phyloP scores from a whole-genome alignment of 140 eudicot genomes.

The Bidens hawaiensis region DNA sequence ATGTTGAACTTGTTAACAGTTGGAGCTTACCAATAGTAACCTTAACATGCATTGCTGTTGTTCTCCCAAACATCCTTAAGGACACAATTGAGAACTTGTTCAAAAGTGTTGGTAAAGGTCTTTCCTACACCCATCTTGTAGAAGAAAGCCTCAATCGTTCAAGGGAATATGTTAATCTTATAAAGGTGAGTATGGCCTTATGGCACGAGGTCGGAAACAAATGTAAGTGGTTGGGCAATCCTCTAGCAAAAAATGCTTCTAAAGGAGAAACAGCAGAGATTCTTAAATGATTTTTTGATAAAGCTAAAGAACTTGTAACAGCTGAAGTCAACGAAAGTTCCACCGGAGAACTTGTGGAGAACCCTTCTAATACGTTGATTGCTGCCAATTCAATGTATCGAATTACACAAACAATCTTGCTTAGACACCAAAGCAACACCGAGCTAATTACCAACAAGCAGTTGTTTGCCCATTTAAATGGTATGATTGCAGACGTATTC shows the following conservation, averaged over 20 bases:
- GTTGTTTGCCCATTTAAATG: background rate
- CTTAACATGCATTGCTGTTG: constrained; percentile 18
- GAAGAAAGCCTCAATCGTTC: constrained; percentile 15
- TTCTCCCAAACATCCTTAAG: constrained; percentile 19
- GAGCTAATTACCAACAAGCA: background rate
- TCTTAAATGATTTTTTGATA: constrained; percentile 13
- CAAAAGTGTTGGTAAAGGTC: constrained; percentile 21
- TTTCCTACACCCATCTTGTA: constrained; percentile 1
- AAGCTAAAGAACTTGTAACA: constrained; percentile 10
- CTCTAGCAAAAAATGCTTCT: background rate
- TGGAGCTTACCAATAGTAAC: constrained; percentile 31
- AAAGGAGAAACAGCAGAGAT: constrained; percentile 22
- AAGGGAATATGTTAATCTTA: constrained; percentile 3
- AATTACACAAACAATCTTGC: constrained; percentile 8
- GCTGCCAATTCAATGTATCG: constrained; percentile 26
- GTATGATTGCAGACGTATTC: constrained; percentile 24
- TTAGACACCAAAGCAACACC: background rate
- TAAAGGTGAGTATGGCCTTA: background rate
- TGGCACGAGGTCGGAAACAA: constrained; percentile 17
- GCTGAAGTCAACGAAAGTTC: background rate
- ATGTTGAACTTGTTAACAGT: constrained; percentile 7
- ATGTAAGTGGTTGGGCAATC: constrained; percentile 10
- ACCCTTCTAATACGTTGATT: background rate
- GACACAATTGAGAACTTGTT: background rate
- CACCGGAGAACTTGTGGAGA: background rate